phyloP scores from a whole-genome alignment of 768 basidiomycete genomes.

The Fomitopsis serialis region DNA sequence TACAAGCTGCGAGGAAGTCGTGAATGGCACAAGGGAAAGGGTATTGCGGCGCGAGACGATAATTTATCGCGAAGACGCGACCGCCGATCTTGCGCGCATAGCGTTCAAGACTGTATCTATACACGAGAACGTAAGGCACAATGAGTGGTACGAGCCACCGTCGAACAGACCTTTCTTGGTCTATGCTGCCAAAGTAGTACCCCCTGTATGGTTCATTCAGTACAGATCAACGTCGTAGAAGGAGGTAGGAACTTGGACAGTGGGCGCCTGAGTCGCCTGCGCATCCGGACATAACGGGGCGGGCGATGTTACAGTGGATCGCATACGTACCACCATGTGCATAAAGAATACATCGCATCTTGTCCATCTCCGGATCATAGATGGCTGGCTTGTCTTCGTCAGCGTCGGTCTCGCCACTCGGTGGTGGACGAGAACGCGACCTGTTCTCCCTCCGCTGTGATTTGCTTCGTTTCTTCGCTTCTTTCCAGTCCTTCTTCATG shows the following conservation, averaged over 20 bases:
- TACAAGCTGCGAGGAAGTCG: slow-evolving; percentile 85
- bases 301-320: too few relatives aligned
- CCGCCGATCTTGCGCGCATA: slow-evolving; percentile 91
- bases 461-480: slow-evolving; percentile 55
- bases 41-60: slow-evolving; percentile 92
- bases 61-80: slow-evolving; percentile 80
- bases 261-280: too few relatives aligned
- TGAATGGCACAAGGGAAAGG: slow-evolving; percentile 93
- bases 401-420: slow-evolving; percentile 1
- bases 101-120: slow-evolving; percentile 70
- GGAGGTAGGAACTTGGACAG: too few relatives aligned
- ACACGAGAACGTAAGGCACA: neutral
- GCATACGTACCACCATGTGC: slow-evolving; percentile 61
- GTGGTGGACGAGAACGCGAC: slow-evolving; percentile 4
- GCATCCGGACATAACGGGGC: too few relatives aligned
- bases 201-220: slow-evolving; percentile 42
- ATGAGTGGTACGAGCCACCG: neutral
- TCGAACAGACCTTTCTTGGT: slow-evolving; percentile 56
- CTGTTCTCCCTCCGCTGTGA: slow-evolving; percentile 32
- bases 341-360: slow-evolving; percentile 81
- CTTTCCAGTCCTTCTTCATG: slow-evolving; percentile 77
- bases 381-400: slow-evolving; percentile 15
- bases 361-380: slow-evolving; percentile 72
- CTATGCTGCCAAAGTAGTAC: slow-evolving; percentile 81
- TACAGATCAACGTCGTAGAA: neutral